phyloP scores from a whole-genome alignment of 495 filamentous ascomycete genomes.

The Aspergillus cavernicola region DNA sequence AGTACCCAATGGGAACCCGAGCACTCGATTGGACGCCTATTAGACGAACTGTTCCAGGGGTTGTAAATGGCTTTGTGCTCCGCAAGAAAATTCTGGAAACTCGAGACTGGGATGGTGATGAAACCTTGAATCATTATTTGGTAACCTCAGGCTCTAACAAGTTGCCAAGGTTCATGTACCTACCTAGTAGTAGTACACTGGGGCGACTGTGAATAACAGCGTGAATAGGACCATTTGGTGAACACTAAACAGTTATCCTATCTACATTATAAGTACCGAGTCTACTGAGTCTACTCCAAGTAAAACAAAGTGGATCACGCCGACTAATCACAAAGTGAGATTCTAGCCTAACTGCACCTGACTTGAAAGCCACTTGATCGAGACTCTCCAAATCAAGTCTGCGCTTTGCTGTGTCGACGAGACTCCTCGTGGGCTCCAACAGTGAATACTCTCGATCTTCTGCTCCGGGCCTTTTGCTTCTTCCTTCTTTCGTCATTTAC shows the following conservation, averaged over 20 bases:
- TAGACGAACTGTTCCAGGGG: too few relatives aligned
- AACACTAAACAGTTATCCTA: too few relatives aligned
- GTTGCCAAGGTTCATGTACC: too few relatives aligned
- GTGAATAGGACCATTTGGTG: too few relatives aligned
- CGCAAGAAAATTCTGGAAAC: not conserved
- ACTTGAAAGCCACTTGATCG: constrained; percentile 2
- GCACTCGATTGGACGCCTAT: too few relatives aligned
- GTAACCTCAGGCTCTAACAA: not conserved
- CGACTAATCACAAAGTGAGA: not conserved
- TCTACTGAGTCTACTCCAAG: too few relatives aligned
- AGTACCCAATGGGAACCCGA: not conserved
- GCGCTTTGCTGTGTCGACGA: constrained; percentile 3
- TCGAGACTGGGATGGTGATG: not conserved
- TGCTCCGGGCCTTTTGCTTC: not conserved
- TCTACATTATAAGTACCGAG: too few relatives aligned
- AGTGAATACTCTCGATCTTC: constrained; percentile 7
- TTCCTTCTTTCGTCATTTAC: not conserved
- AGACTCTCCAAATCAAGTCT: constrained; percentile 9
- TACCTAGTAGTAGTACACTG: too few relatives aligned
- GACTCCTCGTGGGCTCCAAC: constrained; percentile 1
- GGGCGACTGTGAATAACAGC: too few relatives aligned
- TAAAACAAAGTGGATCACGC: not conserved
- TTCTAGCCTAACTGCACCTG: not conserved
- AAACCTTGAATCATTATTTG: not conserved
- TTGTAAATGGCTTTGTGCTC: not conserved